These are phyloP conservation scores for Xylaria venustula DNA, from an alignment of 495 filamentous ascomycete species.

Conservation along the genomic window DNA sequence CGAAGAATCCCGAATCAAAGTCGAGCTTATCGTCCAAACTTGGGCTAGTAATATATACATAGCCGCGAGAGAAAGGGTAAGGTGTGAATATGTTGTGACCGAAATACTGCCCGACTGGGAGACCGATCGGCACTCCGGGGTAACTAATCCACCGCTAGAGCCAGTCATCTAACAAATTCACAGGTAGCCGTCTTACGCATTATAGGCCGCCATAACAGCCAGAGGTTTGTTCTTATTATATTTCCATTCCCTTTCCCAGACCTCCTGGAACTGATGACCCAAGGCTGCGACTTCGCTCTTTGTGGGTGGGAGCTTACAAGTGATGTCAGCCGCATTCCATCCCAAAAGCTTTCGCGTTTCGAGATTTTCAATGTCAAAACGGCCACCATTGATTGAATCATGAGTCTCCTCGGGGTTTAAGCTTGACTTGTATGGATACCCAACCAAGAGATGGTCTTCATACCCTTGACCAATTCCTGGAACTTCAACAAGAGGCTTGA, in stretches of 20 bases:
- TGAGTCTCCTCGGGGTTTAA: slow-evolving; percentile 15
- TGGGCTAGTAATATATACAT: slow-evolving; percentile 41
- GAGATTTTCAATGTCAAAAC: not conserved
- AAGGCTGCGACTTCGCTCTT: slow-evolving; percentile 38
- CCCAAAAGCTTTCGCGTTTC: slow-evolving; percentile 23
- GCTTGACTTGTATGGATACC: slow-evolving; percentile 20
- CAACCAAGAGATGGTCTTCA: slow-evolving; percentile 33
- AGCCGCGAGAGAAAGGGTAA: slow-evolving; percentile 46
- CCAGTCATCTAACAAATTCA: not conserved
- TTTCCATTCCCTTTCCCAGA: slow-evolving; percentile 46
- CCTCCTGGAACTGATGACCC: slow-evolving; percentile 36
- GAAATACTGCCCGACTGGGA: slow-evolving; percentile 35
- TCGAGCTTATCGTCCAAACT: slow-evolving; percentile 20
- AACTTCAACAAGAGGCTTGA: slow-evolving; percentile 16
- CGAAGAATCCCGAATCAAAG: slow-evolving; percentile 35
- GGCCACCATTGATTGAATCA: slow-evolving; percentile 1
- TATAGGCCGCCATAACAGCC: slow-evolving; percentile 21
- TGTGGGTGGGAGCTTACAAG: slow-evolving; percentile 39
- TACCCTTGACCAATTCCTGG: slow-evolving; percentile 40
- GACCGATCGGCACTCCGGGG: slow-evolving; percentile 25
- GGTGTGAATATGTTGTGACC: slow-evolving; percentile 30
- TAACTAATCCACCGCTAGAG: slow-evolving; percentile 7
- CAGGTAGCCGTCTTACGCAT: slow-evolving; percentile 20
- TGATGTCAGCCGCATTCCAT: slow-evolving; percentile 45
- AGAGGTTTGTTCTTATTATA: slow-evolving; percentile 19